These are phyloP conservation scores for Lonicera japonica DNA, from an alignment of 129 eudicot genomes.

Conservation along the genomic window DNA sequence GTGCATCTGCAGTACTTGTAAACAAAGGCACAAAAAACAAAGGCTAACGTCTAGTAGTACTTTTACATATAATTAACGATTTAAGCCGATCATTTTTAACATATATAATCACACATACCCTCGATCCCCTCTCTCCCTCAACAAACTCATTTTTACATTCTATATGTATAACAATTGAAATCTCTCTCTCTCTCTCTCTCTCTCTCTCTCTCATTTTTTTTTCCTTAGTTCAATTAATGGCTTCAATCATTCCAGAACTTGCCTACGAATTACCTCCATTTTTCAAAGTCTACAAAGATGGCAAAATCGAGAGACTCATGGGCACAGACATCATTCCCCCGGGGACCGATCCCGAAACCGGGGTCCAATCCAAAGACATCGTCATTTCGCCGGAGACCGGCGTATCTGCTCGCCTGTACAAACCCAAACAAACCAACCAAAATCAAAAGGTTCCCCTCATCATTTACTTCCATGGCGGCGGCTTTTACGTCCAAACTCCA, in stretches of 20 bases:
- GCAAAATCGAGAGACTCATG: constrained; percentile 18
- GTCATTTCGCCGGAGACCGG: constrained; percentile 7
- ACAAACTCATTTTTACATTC: too few relatives aligned
- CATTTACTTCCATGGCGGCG: constrained; percentile 58
- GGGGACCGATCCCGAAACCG: constrained; percentile 25
- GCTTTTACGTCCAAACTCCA: constrained; percentile 29
- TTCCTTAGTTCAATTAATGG: background rate
- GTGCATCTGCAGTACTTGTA: too few relatives aligned
- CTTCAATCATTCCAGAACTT: constrained; percentile 13
- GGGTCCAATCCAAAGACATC: constrained; percentile 40
- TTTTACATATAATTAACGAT: too few relatives aligned
- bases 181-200: too few relatives aligned
- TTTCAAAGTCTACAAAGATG: constrained; percentile 35
- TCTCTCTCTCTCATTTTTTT: too few relatives aligned
- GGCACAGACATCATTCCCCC: constrained; percentile 31
- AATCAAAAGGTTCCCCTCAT: constrained; percentile 35
- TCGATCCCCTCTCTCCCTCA: too few relatives aligned
- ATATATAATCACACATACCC: too few relatives aligned
- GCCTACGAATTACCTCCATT: constrained; percentile 21
- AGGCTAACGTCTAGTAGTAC: too few relatives aligned
- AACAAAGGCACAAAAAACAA: too few relatives aligned
- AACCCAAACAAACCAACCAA: constrained; percentile 15
- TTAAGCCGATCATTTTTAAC: too few relatives aligned
- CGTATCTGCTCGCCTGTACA: constrained; percentile 34
- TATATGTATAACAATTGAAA: too few relatives aligned